phyloP scores from a whole-genome alignment of 2,329 filamentous ascomycete genomes.

The Westerdykella sp. region DNA sequence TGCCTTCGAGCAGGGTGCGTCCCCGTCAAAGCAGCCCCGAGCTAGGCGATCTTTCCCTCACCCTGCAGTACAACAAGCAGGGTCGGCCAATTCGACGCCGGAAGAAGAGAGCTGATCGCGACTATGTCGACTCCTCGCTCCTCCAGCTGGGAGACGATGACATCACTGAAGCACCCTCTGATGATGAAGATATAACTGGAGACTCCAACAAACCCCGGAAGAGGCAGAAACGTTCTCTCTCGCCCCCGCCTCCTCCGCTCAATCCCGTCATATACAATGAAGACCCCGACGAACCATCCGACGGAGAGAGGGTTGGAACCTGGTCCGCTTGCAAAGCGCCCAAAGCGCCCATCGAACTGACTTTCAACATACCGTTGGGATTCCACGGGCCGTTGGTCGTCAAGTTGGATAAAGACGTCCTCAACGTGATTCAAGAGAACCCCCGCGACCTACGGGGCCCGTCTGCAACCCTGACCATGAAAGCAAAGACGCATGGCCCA shows the following conservation, averaged over 20 bases:
- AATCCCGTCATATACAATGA: conserved; percentile 29
- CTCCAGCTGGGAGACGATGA: conserved; percentile 30
- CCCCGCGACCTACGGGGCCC: neutral
- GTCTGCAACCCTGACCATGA: neutral
- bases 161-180: conserved; percentile 17
- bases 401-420: conserved; percentile 32
- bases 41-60: conserved; percentile 22
- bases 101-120: conserved; percentile 26
- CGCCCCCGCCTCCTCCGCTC: conserved; percentile 30
- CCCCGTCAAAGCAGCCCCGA: conserved; percentile 20
- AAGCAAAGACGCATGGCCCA: neutral
- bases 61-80: conserved; percentile 36
- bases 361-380: conserved; percentile 43
- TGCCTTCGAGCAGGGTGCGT: neutral
- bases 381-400: conserved; percentile 43
- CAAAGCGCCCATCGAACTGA: conserved; percentile 33
- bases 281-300: conserved; percentile 22
- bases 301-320: conserved; percentile 19
- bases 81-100: conserved; percentile 42
- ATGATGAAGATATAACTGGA: conserved; percentile 27
- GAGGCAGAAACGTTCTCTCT: conserved; percentile 33
- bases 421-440: neutral
- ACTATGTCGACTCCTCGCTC: conserved; percentile 38
- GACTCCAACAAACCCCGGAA: conserved; percentile 21
- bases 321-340: conserved; percentile 11